phyloP scores from a whole-genome alignment of 1,139 yeast genomes.

The Yamadazyma jaroonii region DNA sequence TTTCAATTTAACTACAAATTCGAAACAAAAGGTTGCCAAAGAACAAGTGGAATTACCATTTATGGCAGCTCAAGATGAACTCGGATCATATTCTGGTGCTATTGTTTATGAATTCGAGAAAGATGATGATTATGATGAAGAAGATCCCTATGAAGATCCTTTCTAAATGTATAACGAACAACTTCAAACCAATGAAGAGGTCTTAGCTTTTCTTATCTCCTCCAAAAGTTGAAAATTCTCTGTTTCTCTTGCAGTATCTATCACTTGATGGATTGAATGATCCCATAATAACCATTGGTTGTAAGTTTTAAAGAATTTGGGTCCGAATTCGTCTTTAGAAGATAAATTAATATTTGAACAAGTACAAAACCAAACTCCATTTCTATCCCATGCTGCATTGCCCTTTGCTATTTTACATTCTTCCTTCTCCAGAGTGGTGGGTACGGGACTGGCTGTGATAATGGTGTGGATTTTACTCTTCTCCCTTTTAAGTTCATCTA shows the following conservation, averaged over 20 bases:
- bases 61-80: conserved; percentile 75
- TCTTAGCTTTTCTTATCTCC: background rate
- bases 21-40: conserved; percentile 70
- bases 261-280: conserved; percentile 9
- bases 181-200: background rate
- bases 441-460: conserved; percentile 27
- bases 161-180: conserved; percentile 45
- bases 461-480: conserved; percentile 9
- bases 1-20: conserved; percentile 74
- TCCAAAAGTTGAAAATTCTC: conserved; percentile 7
- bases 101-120: conserved; percentile 88
- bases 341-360: conserved; percentile 10
- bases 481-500: conserved; percentile 13
- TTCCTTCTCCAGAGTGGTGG: conserved; percentile 29
- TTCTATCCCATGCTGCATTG: conserved; percentile 25
- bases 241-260: conserved; percentile 10
- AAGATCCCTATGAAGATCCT: conserved; percentile 96
- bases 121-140: conserved; percentile 91
- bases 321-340: conserved; percentile 15
- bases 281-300: conserved; percentile 21
- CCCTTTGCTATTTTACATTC: conserved; percentile 26
- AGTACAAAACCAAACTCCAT: conserved; percentile 33
- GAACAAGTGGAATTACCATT: conserved; percentile 88
- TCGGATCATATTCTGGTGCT: conserved; percentile 79
- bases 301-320: conserved; percentile 15